Base-by-base conservation (phyloP, 306 rosid species). In the Hippophae gyantsensis region DNA sequence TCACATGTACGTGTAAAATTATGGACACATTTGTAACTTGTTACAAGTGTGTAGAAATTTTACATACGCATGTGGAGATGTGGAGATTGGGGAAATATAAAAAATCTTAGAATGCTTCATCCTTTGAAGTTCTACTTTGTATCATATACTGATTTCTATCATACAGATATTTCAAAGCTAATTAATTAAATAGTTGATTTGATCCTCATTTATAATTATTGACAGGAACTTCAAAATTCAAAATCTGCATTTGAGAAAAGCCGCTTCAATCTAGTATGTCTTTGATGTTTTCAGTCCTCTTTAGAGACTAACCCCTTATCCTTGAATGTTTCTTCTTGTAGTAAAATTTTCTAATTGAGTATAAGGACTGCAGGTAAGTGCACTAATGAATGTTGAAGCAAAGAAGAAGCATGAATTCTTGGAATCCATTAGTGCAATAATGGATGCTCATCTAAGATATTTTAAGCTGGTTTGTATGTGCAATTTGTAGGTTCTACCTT, bases 371-470 rank as follows among this genome's bases (percentile, higher is more conserved):
- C 89, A 92, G 99, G 99, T 87, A 78, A 84, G 88, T 74, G 77
- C 95, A 56, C 88, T 92, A 61, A 81, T 77, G 93, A 88, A 79
- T 69, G 43, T 92, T 71, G 99, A 92, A 85, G 86, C 85, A 67
- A 92, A 92, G 81, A 92, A 92, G 87, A 92, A 92, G 83, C 82
- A 83, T 7, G 86, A 84, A 76, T 88, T 92, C 68, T 85, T 92
- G 83, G 99, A 92, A 72, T 88, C 99, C 66, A 67, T 88, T 69
- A 92, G 96, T 81, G 95, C 99, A 68, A 89, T 92, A 61, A 92
- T 92, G 99, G 99, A 92, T 71, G 96, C 89, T 52, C 96, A 92
- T 74, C 79, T 92, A 74, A 76, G 99, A 86, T 92, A 92, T 69
- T 92, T 92, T 73, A 92, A 92, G 73, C 93, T 92, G 95, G 99